Evolutionary conservation across 2,329 filamentous ascomycete genomes (phyloP).

Genomic region (Aspergillus brunneoviolaceus): DNA sequence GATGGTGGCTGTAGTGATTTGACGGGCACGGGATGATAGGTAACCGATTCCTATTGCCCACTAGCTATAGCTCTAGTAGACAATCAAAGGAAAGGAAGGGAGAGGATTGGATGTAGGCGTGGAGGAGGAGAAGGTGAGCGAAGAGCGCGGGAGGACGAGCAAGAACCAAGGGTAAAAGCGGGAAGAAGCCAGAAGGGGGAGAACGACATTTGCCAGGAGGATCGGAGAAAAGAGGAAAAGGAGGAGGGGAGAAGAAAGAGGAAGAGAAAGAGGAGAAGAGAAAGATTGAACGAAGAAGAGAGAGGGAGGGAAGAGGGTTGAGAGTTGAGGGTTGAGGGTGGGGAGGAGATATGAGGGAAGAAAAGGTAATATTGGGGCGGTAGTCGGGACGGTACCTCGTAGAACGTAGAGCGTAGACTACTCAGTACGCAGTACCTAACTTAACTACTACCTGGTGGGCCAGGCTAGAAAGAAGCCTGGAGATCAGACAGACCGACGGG

Average conservation of each 20-base stretch:
- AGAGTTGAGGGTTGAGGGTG: neutral
- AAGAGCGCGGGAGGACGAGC: neutral
- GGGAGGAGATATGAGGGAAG: neutral
- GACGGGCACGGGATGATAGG: neutral
- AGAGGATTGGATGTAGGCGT: neutral
- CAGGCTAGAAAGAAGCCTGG: neutral
- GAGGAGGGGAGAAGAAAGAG: neutral
- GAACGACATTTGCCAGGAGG: slow-evolving; percentile 14
- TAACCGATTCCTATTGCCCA: too few species aligned
- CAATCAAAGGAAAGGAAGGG: neutral
- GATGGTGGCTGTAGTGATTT: neutral
- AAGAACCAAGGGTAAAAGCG: neutral
- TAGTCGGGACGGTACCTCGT: too few species aligned
- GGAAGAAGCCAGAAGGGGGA: neutral
- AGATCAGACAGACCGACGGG: neutral
- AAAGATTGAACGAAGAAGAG: neutral
- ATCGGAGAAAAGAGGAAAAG: neutral
- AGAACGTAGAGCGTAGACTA: too few species aligned
- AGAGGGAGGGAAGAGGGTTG: neutral
- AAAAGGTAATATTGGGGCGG: neutral
- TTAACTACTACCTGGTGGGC: neutral
- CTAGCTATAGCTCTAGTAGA: neutral
- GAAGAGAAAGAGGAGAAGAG: slow-evolving; percentile 2
- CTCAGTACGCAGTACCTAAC: too few species aligned
- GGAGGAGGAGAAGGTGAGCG: neutral